These are phyloP conservation scores for Penicillium tannophilum DNA, from an alignment of 495 filamentous ascomycete species.

Conservation along the genomic window DNA sequence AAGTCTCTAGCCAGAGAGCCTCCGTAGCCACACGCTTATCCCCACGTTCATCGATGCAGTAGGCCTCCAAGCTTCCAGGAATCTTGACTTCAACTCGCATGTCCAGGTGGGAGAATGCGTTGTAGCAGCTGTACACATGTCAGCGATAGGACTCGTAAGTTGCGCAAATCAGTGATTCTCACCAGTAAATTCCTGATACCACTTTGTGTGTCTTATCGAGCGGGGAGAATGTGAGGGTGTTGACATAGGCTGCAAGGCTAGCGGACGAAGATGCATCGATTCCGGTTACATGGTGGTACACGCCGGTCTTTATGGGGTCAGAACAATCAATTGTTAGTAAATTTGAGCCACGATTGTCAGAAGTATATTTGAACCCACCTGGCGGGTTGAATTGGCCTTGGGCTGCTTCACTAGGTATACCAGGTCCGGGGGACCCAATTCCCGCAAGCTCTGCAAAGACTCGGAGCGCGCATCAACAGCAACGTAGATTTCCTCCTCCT, in stretches of 20 bases:
- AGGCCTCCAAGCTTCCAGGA: slow-evolving; percentile 90
- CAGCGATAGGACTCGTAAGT: slow-evolving; percentile 22
- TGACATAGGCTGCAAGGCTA: slow-evolving; percentile 95
- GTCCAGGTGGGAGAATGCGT: slow-evolving; percentile 96
- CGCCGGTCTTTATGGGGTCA: slow-evolving; percentile 62
- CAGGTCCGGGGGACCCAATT: slow-evolving; percentile 92
- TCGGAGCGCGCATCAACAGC: slow-evolving; percentile 90
- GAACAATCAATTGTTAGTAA: slow-evolving; percentile 12
- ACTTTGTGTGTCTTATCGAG: slow-evolving; percentile 88
- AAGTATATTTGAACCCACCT: slow-evolving; percentile 34
- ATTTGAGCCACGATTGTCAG: neutral
- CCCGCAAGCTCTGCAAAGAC: slow-evolving; percentile 76
- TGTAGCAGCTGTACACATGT: slow-evolving; percentile 76
- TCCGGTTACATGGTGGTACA: slow-evolving; percentile 98
- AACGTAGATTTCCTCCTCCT: slow-evolving; percentile 80
- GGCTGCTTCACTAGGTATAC: slow-evolving; percentile 94
- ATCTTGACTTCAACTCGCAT: slow-evolving; percentile 98
- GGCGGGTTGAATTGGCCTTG: slow-evolving; percentile 52
- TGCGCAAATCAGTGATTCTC: slow-evolving; percentile 19
- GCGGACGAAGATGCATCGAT: slow-evolving; percentile 97
- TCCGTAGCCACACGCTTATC: slow-evolving; percentile 91
- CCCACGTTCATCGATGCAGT: slow-evolving; percentile 94
- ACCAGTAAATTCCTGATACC: slow-evolving; percentile 93
- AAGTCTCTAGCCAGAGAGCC: slow-evolving; percentile 94
- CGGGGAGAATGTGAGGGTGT: slow-evolving; percentile 88